Evolutionary conservation across 2,329 filamentous ascomycete species (phyloP), one percentile per base, ranked within the genome.

Genomic region (Alternaria sp.): DNA sequence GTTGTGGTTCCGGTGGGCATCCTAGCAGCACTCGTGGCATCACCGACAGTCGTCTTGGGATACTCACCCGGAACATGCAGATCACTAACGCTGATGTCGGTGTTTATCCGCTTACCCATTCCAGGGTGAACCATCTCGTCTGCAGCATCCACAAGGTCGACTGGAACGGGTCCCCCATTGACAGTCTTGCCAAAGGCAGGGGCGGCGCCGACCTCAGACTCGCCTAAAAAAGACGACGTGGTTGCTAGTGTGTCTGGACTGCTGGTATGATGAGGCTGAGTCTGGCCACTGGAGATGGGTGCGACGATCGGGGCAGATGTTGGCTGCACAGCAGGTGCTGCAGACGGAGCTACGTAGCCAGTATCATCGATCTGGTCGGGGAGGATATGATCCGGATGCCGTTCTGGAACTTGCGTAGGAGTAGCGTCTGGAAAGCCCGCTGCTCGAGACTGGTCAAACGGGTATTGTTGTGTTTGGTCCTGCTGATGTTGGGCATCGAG

Each of bases 11-110:
- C 30, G 26, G 30, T 41, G 20, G 56, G 42, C 7, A 44, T 28
- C 20, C 56, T 58, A 24, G 34, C 6, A 22, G 28, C 42, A 43
- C 24, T 36, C 22, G 38, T 36, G 34, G 34, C 49, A 36, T 49
- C 57, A 12, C 51, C 24, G 16, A 59, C 9, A n/a, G 43, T 51
- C 20, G 38, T 55, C 16, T 53, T 74, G 0, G 88, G 88, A 72
- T 85, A 93, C 66, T 89, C 84, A 11, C 90, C 90, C 4, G 90
- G 90, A 18, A 93, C 85, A 71, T 91, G 89, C 51, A 92, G 78
- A 70, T 89, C 85, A 55, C 87, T 88, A 44, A 91, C 86, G 28
- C 78, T 81, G 26, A 82, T 71, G 62, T 82, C 80, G 6, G 82
- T 84, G 52, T 83, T 76, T 42, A 82, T 79, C 54, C 82, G 74